Conservation (phyloP, 1,139 yeast genomes). For the Yamadazyma oceani region DNA sequence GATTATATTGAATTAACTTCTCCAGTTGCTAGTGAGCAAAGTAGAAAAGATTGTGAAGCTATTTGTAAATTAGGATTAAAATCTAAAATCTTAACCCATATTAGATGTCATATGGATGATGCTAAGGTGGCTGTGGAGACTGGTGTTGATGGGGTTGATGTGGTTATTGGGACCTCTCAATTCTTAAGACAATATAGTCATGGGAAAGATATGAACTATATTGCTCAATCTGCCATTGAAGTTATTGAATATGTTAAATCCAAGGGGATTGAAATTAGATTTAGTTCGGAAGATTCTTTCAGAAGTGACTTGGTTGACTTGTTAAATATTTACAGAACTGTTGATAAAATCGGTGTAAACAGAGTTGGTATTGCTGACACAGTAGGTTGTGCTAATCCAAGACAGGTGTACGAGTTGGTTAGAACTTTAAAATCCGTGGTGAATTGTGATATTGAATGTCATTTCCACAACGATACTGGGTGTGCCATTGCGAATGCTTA, state of each 20-base stretch:
- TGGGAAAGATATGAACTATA: conserved; percentile 57
- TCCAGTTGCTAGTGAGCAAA: conserved; percentile 59
- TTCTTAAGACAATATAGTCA: conserved; percentile 53
- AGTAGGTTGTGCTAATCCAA: conserved; percentile 61
- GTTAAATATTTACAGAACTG: conserved; percentile 55
- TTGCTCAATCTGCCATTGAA: conserved; percentile 52
- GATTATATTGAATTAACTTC: conserved; percentile 60
- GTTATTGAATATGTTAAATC: conserved; percentile 59
- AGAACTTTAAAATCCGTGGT: conserved; percentile 59
- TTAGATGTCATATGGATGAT: conserved; percentile 62
- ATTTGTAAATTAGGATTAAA: conserved; percentile 55
- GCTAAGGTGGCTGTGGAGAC: conserved; percentile 59
- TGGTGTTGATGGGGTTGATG: conserved; percentile 62
- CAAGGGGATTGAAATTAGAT: conserved; percentile 57
- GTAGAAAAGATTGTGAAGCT: conserved; percentile 56
- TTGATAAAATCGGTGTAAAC: conserved; percentile 58
- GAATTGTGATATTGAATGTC: conserved; percentile 58
- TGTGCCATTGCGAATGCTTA: conserved; percentile 64
- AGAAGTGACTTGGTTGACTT: conserved; percentile 59
- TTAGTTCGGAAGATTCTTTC: conserved; percentile 58
- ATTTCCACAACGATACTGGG: conserved; percentile 63
- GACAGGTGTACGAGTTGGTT: conserved; percentile 60
- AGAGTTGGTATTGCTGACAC: conserved; percentile 64
- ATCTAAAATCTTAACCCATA: conserved; percentile 57
- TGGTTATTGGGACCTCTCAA: conserved; percentile 58